phyloP scores from a whole-genome alignment of 768 basidiomycete genomes.

The Tylopilus cervinicoccineus region DNA sequence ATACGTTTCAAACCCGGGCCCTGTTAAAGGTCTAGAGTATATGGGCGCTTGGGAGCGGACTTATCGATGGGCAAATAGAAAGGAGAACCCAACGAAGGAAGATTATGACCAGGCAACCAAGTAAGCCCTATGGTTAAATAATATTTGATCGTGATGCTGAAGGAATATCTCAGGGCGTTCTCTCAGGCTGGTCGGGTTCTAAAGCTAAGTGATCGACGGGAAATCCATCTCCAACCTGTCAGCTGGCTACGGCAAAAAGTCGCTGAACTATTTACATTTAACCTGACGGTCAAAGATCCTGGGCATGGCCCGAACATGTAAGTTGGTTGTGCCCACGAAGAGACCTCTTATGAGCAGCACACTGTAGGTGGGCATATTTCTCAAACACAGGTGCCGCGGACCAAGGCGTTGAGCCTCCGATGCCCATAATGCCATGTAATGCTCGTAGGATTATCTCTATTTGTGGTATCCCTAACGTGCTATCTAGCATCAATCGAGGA shows the following conservation, averaged over 20 bases:
- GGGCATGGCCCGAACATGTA: constrained; percentile 16
- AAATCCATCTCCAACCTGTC: background rate
- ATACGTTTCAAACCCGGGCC: constrained; percentile 3
- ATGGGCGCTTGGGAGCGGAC: constrained; percentile 9
- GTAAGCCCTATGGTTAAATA: background rate
- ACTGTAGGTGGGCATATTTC: constrained; percentile 16
- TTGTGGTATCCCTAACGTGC: too few relatives aligned
- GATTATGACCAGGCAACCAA: constrained; percentile 8
- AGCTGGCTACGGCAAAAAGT: constrained; percentile 17
- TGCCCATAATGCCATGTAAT: background rate
- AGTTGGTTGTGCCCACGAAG: background rate
- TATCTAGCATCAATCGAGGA: constrained; percentile 17
- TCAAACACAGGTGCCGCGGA: background rate
- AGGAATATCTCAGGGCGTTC: constrained; percentile 2
- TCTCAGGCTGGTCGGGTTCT: too few relatives aligned
- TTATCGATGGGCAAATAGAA: constrained; percentile 10
- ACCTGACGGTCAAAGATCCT: constrained; percentile 5
- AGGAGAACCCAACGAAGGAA: constrained; percentile 3
- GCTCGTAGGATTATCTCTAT: background rate
- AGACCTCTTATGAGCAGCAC: background rate
- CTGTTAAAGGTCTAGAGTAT: background rate
- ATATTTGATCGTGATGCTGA: background rate
- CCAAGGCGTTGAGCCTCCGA: background rate
- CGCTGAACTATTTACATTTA: constrained; percentile 11
- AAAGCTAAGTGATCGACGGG: too few relatives aligned